Conservation (phyloP, 2,329 filamentous ascomycete genomes). For the Aspergillus bombycis region DNA sequence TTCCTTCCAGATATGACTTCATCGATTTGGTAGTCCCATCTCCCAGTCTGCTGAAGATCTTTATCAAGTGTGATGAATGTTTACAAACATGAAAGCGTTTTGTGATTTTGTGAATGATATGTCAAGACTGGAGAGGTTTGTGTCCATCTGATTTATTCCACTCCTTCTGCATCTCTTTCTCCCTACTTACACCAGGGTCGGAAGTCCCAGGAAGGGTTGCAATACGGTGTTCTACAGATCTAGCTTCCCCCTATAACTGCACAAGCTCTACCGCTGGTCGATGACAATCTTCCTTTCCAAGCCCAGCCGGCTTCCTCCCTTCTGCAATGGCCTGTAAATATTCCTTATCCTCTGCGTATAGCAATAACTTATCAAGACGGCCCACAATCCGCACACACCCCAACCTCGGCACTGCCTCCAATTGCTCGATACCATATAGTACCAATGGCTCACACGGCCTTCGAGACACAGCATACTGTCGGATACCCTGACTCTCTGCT, state of each 20-base stretch:
- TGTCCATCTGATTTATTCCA: too few relatives aligned
- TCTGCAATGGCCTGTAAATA: neutral
- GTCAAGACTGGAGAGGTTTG: rapidly evolving
- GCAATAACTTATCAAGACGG: neutral
- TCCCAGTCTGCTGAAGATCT: too few relatives aligned
- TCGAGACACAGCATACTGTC: neutral
- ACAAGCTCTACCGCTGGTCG: neutral
- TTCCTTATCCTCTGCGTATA: neutral
- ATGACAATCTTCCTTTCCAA: neutral
- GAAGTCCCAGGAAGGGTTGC: too few relatives aligned
- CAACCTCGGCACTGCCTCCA: neutral
- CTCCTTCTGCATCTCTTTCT: too few relatives aligned
- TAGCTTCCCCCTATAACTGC: neutral
- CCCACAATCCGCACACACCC: neutral
- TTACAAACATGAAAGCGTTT: too few relatives aligned
- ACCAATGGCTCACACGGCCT: neutral
- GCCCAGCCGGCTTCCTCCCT: neutral
- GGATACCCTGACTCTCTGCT: neutral
- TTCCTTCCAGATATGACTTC: too few relatives aligned
- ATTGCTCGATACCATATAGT: neutral
- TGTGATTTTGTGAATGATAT: rapidly evolving
- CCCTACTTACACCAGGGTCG: too few relatives aligned
- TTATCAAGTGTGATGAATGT: too few relatives aligned
- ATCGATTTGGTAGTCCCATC: too few relatives aligned
- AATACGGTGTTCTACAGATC: too few relatives aligned